Evolutionary conservation across 2,329 filamentous ascomycete species (phyloP), one percentile per base, ranked within the genome.

Genomic region (Fusarium oligoseptatum): DNA sequence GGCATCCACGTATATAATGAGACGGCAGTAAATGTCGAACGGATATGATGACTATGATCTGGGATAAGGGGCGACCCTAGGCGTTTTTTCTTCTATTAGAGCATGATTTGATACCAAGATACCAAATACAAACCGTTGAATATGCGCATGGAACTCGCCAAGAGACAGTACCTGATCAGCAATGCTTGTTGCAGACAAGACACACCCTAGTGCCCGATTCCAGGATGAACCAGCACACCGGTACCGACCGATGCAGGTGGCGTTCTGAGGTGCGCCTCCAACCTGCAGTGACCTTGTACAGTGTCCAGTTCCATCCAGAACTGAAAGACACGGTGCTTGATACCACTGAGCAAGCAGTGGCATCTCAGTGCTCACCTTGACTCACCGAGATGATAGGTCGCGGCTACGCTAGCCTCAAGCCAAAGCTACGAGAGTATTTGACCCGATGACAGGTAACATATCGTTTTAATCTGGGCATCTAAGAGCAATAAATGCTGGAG

Each of bases 1-100:
- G 43, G 43, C 4, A 72, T 76, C 20, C 64, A 56, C 20, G 68
- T 70, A 9, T 52, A 74, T 27, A 71, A 66, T 43, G 73, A 76
- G 57, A 67, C 50, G 27, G 71, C 48, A 8, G 32, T 72, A 39
- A 55, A 72, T 60, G 60, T 72, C 11, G 62, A 66, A 64, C 61
- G 57, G 62, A 52, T 39, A 75, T 55, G 66, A 75, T 10, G 63
- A 29, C 45, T 70, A 70, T 73, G 50, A 75, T 60, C 41, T 55
- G 48, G 48, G 48, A 20, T 36, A 48, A 48, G 71, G 71, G 61
- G 69, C 72, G 48, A 70, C 72, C 58, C 68, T 58, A 4, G 61
- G 72, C 65, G 69, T 75, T 74, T 65, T 57, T 22, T 52, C 39
- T 64, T 36, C 52, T 41, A 45, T 61, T 65, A 52, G 37, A 24